Evolutionary conservation across 2,329 filamentous ascomycete species (phyloP).

Genomic region (Exophiala oligosperma): DNA sequence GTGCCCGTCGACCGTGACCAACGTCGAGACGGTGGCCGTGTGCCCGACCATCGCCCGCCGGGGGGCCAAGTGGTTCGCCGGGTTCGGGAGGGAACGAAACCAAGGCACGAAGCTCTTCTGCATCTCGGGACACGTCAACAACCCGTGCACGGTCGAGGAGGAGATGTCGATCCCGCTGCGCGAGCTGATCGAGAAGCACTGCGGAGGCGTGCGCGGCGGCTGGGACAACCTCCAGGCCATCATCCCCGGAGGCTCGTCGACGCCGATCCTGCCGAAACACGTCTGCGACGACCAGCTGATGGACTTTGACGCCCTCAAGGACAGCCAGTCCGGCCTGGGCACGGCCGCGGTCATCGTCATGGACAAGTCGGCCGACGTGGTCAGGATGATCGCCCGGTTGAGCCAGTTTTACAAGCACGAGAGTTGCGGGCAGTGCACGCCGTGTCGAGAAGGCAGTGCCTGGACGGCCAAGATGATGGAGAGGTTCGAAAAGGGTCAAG

Average conservation of each 20-base stretch:
- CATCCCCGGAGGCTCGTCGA: conserved; percentile 95
- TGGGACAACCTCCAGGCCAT: conserved; percentile 97
- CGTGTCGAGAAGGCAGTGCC: conserved; percentile 98
- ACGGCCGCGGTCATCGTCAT: conserved; percentile 98
- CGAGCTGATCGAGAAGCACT: conserved; percentile 97
- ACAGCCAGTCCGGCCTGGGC: conserved; percentile 93
- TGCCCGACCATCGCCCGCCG: conserved; percentile 93
- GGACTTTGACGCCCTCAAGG: conserved; percentile 98
- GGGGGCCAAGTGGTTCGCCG: conserved; percentile 88
- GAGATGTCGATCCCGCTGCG: conserved; percentile 98
- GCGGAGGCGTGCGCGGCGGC: conserved; percentile 90
- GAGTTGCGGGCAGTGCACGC: conserved; percentile 96
- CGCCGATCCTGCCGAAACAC: conserved; percentile 85
- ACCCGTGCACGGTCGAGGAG: conserved; percentile 96
- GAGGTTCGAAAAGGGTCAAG: conserved; percentile 89
- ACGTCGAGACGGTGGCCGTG: conserved; percentile 95
- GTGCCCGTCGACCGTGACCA: conserved; percentile 96
- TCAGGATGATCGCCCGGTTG: conserved; percentile 88
- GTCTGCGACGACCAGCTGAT: conserved; percentile 95
- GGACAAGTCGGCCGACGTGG: conserved; percentile 96
- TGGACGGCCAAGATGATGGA: conserved; percentile 99
- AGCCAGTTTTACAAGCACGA: conserved; percentile 98
- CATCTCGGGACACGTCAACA: conserved; percentile 98
- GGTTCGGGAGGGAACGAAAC: conserved; percentile 94
- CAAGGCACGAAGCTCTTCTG: conserved; percentile 97